Conservation (phyloP, 768 basidiomycete species). For the Auriculariales sp. region DNA sequence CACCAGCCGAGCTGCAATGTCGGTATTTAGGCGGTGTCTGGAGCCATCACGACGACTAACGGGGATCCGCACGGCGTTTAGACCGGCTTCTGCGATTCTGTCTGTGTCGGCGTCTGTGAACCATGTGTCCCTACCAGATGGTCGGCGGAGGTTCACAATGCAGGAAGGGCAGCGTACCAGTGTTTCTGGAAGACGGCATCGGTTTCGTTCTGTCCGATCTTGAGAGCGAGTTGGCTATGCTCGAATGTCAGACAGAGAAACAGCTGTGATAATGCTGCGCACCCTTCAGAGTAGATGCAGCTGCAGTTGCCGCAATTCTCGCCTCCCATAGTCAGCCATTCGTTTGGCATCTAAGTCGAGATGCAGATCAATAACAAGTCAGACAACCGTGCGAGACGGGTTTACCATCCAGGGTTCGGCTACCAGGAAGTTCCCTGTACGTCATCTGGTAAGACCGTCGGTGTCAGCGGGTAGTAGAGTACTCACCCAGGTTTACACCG, state of each 20-base stretch:
- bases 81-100: slow-evolving; percentile 32
- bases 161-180: slow-evolving; percentile 44
- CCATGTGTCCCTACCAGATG: slow-evolving; percentile 42
- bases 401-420: neutral
- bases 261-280: slow-evolving; percentile 7
- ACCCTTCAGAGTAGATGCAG: slow-evolving; percentile 64
- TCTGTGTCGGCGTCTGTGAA: slow-evolving; percentile 50
- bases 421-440: neutral
- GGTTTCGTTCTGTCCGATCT: no score
- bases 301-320: slow-evolving; percentile 40
- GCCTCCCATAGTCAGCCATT: slow-evolving; percentile 66
- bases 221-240: slow-evolving; percentile 46
- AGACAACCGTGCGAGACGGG: no score
- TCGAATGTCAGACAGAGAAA: neutral
- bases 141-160: no score
- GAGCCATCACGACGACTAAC: slow-evolving; percentile 21
- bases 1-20: slow-evolving; percentile 56
- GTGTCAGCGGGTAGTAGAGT: slow-evolving; percentile 31
- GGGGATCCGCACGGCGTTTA: slow-evolving; percentile 68
- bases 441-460: no score
- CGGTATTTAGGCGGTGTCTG: neutral
- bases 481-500: slow-evolving; percentile 57
- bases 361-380: no score
- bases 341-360: slow-evolving; percentile 23
- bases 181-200: slow-evolving; percentile 48